Evolutionary conservation across 805 yeast species (phyloP), one percentile per base, ranked within the genome.

Genomic region (Isabelozyma pseudorhagii): DNA sequence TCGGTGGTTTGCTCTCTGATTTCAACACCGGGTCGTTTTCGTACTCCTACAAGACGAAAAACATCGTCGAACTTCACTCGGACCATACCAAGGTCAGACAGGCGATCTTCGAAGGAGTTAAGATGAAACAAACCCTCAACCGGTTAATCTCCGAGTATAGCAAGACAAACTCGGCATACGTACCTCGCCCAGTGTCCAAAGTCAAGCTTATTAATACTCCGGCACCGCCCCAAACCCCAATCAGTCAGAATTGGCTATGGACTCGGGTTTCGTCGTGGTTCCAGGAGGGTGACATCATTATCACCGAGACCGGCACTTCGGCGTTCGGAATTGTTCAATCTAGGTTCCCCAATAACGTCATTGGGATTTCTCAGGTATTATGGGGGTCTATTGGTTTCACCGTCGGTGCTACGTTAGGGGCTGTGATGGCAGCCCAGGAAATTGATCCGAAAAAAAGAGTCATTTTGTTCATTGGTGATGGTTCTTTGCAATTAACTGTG

Each of bases 341-440:
- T 28, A 79, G 78, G 63, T 84, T 81, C 81, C 89, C 90, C 55
- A 67, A 73, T 56, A 68, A 79, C 63, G 75, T 82, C 41, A 71
- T 77, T 55, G 89, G 88, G 66, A 84, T 84, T 53, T 83, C 89
- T 49, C 90, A 84, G 73, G 89, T 83, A 48, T 72, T 85, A 60
- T 85, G 88, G 87, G 89, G 89, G 59, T 83, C 89, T 45, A 84
- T 84, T 65, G 90, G 90, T 61, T 84, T 69, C 71, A 74, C 89
- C 46, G 80, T 83, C 51, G 89, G 89, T 66, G 82, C 88, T 44
- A 72, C 83, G 21, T 67, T 81, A 52, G 89, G 89, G 66, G 89
- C 89, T 44, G 80, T 80, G 40, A 78, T 82, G 69, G 89, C 87
- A 25, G 82, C 85, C 56, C 79, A 80, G 61, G 89, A 84, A 67